Base-by-base conservation (phyloP, 257 asterid species). In the Rehmannia glutinosa region DNA sequence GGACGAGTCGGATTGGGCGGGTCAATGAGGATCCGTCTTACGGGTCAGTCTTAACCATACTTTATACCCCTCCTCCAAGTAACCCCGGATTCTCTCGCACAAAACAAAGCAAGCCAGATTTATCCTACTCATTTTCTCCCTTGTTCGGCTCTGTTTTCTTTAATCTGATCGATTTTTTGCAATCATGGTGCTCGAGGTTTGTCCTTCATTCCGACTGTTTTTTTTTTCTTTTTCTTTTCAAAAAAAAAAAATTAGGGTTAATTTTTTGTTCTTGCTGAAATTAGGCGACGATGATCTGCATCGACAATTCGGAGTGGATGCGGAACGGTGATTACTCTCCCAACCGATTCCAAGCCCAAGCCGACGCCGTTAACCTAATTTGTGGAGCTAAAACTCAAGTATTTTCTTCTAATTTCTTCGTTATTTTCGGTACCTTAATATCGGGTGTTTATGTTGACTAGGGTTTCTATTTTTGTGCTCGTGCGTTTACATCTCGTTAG, bases 221-320 rank as follows among this genome's bases (percentile, higher is more conserved):
- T 25, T 17, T 23, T 42, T 13, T 43, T 27, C 5, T 54, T 19
- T 2, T n/a, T 19, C 27, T 2, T 13, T 27, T 12, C 38, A 8
- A 32, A 50, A 20, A 7, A 7, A 9, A 8, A 1, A 6, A 30
- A n/a, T 55, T 30, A 55, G 27, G 9, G 38, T 55, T 52, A 24
- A 27, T 13, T 27, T 55, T 71, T 56, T 1, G 16, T 8, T 63
- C 35, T 21, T 50, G 50, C 28, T 62, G 56, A 17, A 28, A 50
- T 57, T 62, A 93, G 97, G 95, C 97, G 45, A 93, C 99, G 30
- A 91, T 91, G 94, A 94, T 94, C 81, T 94, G 97, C 79, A 80
- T 94, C 79, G 99, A 94, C 80, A 84, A 94, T 72, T 94, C 99
- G 36, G 97, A 94, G 70, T 94, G 97, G 97, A 91, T 91, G 99